Percentiles rank a stretch among this genome's conserved stretches.
phyloP scores from a whole-genome alignment of 352 stramenopile genomes.

The Pythium periplocum region DNA sequence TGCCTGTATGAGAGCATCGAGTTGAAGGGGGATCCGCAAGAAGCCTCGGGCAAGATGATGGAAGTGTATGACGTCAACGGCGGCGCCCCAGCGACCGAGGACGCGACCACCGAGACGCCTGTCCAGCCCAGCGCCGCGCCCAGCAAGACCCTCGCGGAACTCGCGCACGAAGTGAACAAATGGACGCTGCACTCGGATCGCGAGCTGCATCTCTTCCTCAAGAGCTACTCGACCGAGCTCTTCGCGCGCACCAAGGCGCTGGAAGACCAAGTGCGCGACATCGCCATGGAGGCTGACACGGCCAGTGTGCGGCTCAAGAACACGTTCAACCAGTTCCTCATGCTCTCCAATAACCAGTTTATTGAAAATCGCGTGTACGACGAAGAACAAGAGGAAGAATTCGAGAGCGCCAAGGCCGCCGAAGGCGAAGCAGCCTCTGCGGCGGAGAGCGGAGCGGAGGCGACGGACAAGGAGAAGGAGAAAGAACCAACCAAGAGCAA shows the following conservation, averaged over 20 bases:
- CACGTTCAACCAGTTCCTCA: constrained; percentile 85
- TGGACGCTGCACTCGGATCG: constrained; percentile 79
- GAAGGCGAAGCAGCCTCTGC: not conserved
- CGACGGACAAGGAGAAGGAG: constrained; percentile 3
- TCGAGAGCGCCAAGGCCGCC: constrained; percentile 20
- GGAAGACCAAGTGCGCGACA: constrained; percentile 63
- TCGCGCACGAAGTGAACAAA: constrained; percentile 25
- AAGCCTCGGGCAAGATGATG: no score
- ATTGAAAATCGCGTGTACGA: constrained; percentile 89
- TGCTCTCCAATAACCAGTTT: constrained; percentile 86
- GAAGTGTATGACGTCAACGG: no score
- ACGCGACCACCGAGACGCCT: no score
- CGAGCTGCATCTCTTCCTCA: constrained; percentile 62
- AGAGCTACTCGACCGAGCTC: constrained; percentile 58
- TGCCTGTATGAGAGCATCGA: no score
- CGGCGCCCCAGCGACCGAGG: no score
- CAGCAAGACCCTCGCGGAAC: no score
- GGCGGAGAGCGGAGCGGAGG: constrained; percentile 3
- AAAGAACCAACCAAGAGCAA: constrained; percentile 20
- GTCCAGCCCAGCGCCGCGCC: no score
- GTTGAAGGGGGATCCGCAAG: no score
- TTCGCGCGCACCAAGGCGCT: constrained; percentile 69
- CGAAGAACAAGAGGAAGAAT: constrained; percentile 78
- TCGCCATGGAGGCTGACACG: constrained; percentile 58
- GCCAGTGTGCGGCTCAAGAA: constrained; percentile 75